A percentile compares a stretch with the other conserved stretches of the same genome.
phyloP scores from a whole-genome alignment of 2,329 filamentous ascomycete genomes.

The Exophiala aquamarina region DNA sequence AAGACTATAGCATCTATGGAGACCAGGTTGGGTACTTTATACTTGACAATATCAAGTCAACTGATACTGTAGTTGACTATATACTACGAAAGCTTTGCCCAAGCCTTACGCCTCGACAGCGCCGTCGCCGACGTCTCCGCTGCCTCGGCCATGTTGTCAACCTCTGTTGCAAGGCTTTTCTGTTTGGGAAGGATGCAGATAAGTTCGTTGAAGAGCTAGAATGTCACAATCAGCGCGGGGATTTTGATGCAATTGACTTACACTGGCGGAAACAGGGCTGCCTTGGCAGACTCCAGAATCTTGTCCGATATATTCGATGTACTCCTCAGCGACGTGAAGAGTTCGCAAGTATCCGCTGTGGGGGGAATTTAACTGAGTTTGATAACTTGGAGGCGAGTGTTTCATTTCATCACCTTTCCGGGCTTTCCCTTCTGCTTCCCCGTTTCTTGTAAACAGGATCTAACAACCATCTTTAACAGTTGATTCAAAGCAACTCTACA shows the following conservation, averaged over 20 bases:
- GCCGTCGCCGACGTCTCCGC: neutral
- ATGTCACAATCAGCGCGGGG: neutral
- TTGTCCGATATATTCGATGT: neutral
- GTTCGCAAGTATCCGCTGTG: neutral
- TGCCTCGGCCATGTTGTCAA: neutral
- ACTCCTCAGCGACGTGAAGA: neutral
- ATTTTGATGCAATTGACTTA: neutral
- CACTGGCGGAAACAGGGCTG: neutral
- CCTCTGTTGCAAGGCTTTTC: neutral
- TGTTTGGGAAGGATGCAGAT: neutral
- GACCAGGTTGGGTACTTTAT: neutral
- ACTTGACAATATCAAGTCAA: neutral
- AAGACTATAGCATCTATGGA: neutral
- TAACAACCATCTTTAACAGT: neutral
- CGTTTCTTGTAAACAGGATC: neutral
- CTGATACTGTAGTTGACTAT: neutral
- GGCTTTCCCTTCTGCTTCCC: neutral
- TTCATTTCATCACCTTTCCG: neutral
- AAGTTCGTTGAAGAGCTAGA: neutral
- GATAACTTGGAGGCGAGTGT: neutral
- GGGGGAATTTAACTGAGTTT: neutral
- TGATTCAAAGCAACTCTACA: neutral
- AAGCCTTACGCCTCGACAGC: neutral
- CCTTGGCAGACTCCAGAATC: neutral
- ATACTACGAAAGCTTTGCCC: neutral